Conservation (phyloP, 208 protist species). For the Angomonas deanei region DNA sequence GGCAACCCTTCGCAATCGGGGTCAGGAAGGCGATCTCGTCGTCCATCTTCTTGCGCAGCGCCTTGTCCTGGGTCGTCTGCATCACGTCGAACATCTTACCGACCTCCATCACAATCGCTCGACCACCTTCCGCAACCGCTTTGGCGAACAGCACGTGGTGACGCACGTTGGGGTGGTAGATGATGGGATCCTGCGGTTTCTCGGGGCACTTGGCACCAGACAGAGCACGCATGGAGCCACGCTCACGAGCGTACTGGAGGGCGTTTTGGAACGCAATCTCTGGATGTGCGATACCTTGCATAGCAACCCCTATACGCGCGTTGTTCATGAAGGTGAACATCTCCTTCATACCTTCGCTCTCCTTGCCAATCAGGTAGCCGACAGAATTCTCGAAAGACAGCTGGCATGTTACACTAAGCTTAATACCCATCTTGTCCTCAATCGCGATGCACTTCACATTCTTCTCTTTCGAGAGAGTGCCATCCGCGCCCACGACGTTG, state of each 20-base stretch:
- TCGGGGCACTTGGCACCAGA: constrained; percentile 47
- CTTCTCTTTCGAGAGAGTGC: constrained; percentile 46
- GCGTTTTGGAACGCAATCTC: constrained; percentile 86
- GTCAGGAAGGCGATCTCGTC: constrained; percentile 82
- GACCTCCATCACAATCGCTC: constrained; percentile 69
- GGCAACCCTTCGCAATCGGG: constrained; percentile 77
- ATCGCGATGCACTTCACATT: constrained; percentile 62
- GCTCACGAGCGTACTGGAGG: constrained; percentile 64
- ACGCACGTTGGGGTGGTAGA: constrained; percentile 77
- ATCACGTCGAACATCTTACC: constrained; percentile 60
- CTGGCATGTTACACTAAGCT: constrained; percentile 70
- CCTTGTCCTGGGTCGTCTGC: constrained; percentile 13
- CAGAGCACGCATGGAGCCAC: constrained; percentile 63
- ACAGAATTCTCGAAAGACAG: constrained; percentile 78
- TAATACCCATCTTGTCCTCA: constrained; percentile 90
- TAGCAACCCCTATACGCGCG: constrained; percentile 65
- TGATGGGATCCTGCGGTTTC: constrained; percentile 53
- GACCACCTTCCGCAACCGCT: constrained; percentile 77
- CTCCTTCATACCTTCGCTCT: constrained; percentile 75
- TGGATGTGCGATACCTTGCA: constrained; percentile 69
- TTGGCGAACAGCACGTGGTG: constrained; percentile 77
- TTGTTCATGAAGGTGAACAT: constrained; percentile 92
- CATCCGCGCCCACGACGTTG: constrained; percentile 56
- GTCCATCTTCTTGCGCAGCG: constrained; percentile 27
- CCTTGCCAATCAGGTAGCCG: constrained; percentile 81